Evolutionary conservation across 345 rosid species (phyloP).

Genomic region (Cardiospermum halicacabum): DNA sequence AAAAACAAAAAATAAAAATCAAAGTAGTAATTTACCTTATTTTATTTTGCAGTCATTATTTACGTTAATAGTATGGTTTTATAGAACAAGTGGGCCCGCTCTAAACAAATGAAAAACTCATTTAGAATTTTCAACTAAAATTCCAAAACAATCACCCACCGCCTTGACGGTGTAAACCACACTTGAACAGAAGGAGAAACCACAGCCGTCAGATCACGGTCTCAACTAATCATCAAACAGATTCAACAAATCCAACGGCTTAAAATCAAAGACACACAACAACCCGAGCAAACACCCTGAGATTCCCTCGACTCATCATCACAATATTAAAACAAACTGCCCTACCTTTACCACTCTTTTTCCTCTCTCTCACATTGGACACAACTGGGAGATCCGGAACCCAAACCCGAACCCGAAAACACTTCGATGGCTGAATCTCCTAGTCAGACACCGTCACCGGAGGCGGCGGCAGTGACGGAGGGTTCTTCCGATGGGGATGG

Average conservation of each 20-base stretch:
- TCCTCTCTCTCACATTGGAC: slow-evolving; percentile 2
- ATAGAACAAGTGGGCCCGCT: neutral
- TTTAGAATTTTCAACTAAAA: neutral
- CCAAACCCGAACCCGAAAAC: neutral
- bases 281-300: neutral
- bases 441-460: slow-evolving; percentile 24
- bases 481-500: slow-evolving; percentile 18
- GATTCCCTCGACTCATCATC: neutral
- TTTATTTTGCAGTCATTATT: no score
- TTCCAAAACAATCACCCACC: neutral
- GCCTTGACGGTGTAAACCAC: neutral
- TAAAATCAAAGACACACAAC: neutral
- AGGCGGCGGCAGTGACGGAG: neutral
- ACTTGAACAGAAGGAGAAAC: neutral
- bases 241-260: neutral
- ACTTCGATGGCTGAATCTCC: slow-evolving; percentile 47
- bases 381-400: neutral
- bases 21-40: no score
- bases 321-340: slow-evolving; percentile 11
- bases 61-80: no score
- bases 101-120: neutral
- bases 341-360: slow-evolving; percentile 11
- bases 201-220: neutral
- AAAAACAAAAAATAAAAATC: no score
- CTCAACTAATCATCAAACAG: neutral